Evolutionary conservation across 1,139 yeast species (phyloP).

Genomic region (Pichia sp.): DNA sequence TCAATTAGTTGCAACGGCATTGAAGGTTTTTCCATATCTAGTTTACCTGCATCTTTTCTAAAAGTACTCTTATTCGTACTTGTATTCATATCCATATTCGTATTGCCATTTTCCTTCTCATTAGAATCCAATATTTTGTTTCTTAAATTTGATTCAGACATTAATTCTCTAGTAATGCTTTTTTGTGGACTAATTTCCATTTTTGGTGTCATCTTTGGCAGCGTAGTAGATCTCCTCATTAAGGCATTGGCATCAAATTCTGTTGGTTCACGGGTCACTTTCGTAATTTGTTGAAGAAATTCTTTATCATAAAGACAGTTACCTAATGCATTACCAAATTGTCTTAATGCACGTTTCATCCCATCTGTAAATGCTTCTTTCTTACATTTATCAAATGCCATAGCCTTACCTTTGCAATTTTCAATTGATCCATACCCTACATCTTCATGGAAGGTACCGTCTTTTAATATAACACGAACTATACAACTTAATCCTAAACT

Average conservation of each 20-base stretch:
- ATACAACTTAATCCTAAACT: slow-evolving; percentile 65
- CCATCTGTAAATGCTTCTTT: slow-evolving; percentile 83
- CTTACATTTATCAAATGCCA: slow-evolving; percentile 75
- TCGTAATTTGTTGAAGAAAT: slow-evolving; percentile 50
- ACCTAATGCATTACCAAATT: slow-evolving; percentile 76
- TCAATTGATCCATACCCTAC: slow-evolving; percentile 77
- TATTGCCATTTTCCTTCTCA: no score
- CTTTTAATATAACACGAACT: slow-evolving; percentile 63
- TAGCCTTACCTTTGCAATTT: slow-evolving; percentile 61
- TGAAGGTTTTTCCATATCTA: no score
- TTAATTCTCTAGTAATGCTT: neutral
- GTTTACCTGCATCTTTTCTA: no score
- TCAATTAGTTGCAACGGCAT: no score
- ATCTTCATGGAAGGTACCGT: slow-evolving; percentile 76
- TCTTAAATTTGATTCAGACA: no score
- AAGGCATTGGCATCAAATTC: slow-evolving; percentile 46
- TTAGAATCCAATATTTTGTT: no score
- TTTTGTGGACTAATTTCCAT: neutral
- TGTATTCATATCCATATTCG: no score
- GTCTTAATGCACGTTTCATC: slow-evolving; percentile 65
- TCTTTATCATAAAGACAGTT: slow-evolving; percentile 73
- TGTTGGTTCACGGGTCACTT: slow-evolving; percentile 43
- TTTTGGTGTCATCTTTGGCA: slow-evolving; percentile 23
- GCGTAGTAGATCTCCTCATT: slow-evolving; percentile 30
- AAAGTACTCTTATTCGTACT: no score